Conservation (phyloP, 306 rosid genomes). For the Quercus aquifolioides region DNA sequence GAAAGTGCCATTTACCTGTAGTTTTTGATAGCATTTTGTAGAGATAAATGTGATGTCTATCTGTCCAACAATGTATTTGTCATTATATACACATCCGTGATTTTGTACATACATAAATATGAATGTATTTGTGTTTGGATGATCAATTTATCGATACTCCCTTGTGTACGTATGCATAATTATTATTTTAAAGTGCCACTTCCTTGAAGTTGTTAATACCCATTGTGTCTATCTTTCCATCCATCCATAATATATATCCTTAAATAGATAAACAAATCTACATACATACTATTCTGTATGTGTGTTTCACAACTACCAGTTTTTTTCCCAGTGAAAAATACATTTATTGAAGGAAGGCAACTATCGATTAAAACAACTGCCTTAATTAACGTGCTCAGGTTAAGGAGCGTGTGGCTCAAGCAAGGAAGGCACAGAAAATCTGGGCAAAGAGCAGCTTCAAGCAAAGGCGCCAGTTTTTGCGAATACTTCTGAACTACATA, state of each 20-base stretch:
- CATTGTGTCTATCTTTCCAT: background rate
- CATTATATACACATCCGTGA: background rate
- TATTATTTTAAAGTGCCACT: background rate
- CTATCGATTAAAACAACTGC: conserved; percentile 14
- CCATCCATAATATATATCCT: background rate
- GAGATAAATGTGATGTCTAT: background rate
- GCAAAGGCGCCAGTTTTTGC: conserved; percentile 83
- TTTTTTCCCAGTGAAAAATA: background rate
- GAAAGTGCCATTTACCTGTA: background rate
- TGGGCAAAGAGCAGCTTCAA: conserved; percentile 92
- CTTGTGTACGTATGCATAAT: background rate
- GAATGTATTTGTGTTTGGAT: background rate
- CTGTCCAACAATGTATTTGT: background rate
- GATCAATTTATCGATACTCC: background rate
- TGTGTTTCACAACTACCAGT: background rate
- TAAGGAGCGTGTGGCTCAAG: conserved; percentile 71
- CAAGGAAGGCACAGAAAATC: conserved; percentile 77
- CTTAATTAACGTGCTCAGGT: conserved; percentile 49
- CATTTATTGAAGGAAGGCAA: background rate
- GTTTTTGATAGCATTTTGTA: background rate
- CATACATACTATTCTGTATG: too few relatives aligned
- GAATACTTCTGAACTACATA: conserved; percentile 80
- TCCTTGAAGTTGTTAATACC: background rate
- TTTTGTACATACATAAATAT: background rate
- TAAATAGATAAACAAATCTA: background rate